Percentiles rank a stretch among this genome's conserved stretches.
phyloP scores from a whole-genome alignment of 257 asterid genomes.

The Voacanga thouarsii region DNA sequence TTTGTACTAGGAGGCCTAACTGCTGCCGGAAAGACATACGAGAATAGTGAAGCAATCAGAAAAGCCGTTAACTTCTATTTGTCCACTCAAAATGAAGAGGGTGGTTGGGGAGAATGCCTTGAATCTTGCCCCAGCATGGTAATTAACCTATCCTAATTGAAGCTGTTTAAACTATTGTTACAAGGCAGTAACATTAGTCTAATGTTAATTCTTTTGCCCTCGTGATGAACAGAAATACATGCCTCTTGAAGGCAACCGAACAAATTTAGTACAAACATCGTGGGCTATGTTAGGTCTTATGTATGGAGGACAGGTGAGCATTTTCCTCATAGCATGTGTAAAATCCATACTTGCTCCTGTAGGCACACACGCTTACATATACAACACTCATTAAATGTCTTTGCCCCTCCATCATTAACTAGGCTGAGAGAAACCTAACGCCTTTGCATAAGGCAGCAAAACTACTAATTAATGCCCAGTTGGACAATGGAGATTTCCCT shows the following conservation, averaged over 20 bases:
- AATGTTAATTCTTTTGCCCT: background rate
- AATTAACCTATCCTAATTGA: background rate
- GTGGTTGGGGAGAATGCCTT: conserved; percentile 86
- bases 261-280: conserved; percentile 78
- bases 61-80: conserved; percentile 54
- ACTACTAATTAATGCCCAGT: conserved; percentile 63
- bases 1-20: conserved; percentile 50
- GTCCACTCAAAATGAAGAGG: conserved; percentile 65
- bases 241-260: conserved; percentile 65
- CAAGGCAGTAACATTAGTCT: background rate
- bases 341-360: background rate
- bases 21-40: conserved; percentile 52
- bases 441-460: conserved; percentile 79
- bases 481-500: conserved; percentile 81
- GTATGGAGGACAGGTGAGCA: conserved; percentile 65
- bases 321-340: background rate
- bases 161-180: background rate
- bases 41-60: conserved; percentile 48
- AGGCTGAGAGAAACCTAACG: conserved; percentile 67
- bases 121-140: conserved; percentile 88
- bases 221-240: conserved; percentile 53
- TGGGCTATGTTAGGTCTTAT: conserved; percentile 90
- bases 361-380: background rate
- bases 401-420: background rate
- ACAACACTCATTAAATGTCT: background rate